Percentiles rank a stretch among this genome's conserved stretches.
Conservation (phyloP, 352 stramenopile genomes). For the Pythium vanterpoolii region DNA sequence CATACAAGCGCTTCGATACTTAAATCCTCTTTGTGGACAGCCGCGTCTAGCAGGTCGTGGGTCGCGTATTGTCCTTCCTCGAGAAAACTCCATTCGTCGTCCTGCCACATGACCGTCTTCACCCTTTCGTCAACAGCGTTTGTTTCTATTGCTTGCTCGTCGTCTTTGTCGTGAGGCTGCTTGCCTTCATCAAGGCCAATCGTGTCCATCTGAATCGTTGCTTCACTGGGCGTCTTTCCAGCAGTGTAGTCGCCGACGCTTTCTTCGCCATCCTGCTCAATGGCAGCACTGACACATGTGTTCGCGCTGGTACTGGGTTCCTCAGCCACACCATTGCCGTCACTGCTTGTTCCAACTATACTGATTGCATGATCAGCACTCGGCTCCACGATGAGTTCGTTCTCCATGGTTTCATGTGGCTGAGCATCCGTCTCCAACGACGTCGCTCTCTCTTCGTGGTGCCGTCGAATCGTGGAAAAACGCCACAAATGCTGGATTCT, state of each 20-base stretch:
- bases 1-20: conserved; percentile 31
- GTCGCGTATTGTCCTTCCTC: conserved; percentile 39
- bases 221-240: not conserved
- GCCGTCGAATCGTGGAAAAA: not conserved
- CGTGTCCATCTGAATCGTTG: not conserved
- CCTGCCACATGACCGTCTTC: conserved; percentile 28
- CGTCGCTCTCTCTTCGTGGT: not conserved
- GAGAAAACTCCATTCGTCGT: conserved; percentile 45
- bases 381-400: not conserved
- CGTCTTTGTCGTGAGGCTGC: not conserved
- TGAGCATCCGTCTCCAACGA: not conserved
- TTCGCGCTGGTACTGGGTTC: not conserved
- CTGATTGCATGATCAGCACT: not conserved
- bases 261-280: not conserved
- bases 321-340: not conserved
- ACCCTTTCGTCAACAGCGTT: not conserved
- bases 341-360: not conserved
- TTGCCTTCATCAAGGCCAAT: not conserved
- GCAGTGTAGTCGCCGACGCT: not conserved
- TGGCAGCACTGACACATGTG: not conserved
- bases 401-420: not conserved
- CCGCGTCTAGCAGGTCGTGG: conserved; percentile 10
- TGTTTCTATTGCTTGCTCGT: not conserved
- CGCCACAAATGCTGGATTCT: conserved; percentile 8
- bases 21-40: conserved; percentile 20